Conservation (phyloP, 1,139 yeast genomes). For the Suhomyces taliae region DNA sequence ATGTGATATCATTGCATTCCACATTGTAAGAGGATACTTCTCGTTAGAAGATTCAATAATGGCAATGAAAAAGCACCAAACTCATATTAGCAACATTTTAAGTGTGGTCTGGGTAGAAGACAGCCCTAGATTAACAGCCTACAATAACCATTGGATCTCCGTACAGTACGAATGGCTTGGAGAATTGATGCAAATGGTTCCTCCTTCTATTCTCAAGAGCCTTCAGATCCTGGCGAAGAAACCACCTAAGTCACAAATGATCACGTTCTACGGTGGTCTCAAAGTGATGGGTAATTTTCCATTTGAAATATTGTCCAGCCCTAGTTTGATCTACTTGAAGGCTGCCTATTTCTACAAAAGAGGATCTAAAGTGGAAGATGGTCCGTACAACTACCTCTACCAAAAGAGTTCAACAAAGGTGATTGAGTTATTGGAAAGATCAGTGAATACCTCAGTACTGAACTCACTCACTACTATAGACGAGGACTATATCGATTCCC, state of each 20-base stretch:
- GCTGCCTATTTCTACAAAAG: conserved; percentile 19
- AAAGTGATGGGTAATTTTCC: conserved; percentile 24
- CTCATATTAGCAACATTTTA: conserved; percentile 53
- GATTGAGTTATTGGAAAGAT: conserved; percentile 33
- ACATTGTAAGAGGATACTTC: conserved; percentile 61
- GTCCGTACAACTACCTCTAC: conserved; percentile 9
- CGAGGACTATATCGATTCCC: conserved; percentile 11
- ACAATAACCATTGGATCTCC: conserved; percentile 40
- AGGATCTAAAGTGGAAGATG: not conserved
- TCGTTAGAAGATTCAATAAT: conserved; percentile 59
- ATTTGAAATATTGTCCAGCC: conserved; percentile 29
- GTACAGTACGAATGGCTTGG: conserved; percentile 57
- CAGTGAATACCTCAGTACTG: conserved; percentile 13
- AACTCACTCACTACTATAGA: not conserved
- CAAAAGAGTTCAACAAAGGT: conserved; percentile 2
- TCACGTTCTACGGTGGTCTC: conserved; percentile 34
- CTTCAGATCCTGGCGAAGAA: conserved; percentile 4
- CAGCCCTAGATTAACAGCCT: not conserved
- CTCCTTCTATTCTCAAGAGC: conserved; percentile 32
- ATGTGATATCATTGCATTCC: conserved; percentile 62
- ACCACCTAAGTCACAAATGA: conserved; percentile 9
- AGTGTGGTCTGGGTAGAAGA: conserved; percentile 13
- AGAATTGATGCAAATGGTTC: conserved; percentile 48
- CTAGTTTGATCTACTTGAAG: conserved; percentile 30
- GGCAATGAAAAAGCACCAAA: conserved; percentile 63